These are phyloP conservation scores for Musa schizocarpa DNA, from an alignment of 176 grass and related monocot genomes.

Conservation along the genomic window DNA sequence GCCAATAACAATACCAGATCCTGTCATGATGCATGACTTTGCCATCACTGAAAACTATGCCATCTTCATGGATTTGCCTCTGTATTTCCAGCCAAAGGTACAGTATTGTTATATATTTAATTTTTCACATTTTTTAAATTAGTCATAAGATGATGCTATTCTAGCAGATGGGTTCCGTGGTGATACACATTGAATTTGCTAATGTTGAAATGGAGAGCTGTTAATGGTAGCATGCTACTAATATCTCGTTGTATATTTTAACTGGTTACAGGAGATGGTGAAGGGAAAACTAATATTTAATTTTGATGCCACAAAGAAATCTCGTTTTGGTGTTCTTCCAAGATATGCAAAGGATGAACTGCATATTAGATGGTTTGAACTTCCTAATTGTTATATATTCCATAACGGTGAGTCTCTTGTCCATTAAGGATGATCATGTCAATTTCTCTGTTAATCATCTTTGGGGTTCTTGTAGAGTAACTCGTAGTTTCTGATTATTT, in stretches of 20 bases:
- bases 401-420: slow-evolving; percentile 59
- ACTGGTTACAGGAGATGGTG: slow-evolving; percentile 67
- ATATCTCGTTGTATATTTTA: neutral
- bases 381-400: slow-evolving; percentile 94
- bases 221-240: neutral
- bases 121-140: neutral
- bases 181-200: neutral
- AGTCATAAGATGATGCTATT: neutral
- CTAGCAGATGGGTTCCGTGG: neutral
- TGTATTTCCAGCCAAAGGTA: slow-evolving; percentile 86
- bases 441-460: too few species aligned
- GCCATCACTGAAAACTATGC: slow-evolving; percentile 92
- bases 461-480: too few species aligned
- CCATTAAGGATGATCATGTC: too few species aligned
- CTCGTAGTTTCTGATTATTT: too few species aligned
- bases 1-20: slow-evolving; percentile 89
- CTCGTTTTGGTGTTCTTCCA: slow-evolving; percentile 77
- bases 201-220: neutral
- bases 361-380: slow-evolving; percentile 94
- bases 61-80: slow-evolving; percentile 95
- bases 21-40: slow-evolving; percentile 99
- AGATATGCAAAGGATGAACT: slow-evolving; percentile 79
- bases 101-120: neutral
- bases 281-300: slow-evolving; percentile 82
- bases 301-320: slow-evolving; percentile 87